Base-by-base conservation (phyloP, 345 rosid genomes). In the Aethionema arabicum region DNA sequence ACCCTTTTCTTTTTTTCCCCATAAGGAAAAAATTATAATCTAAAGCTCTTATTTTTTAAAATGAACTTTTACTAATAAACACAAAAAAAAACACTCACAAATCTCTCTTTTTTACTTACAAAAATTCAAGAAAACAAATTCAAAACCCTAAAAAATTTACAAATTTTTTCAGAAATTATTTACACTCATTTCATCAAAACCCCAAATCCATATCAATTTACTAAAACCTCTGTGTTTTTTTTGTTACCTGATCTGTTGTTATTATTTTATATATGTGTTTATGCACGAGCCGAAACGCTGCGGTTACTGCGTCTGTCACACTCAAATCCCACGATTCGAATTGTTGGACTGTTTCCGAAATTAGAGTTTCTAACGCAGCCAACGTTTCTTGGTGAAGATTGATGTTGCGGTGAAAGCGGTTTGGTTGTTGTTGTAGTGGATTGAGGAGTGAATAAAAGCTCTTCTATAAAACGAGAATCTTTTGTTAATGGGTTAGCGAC, bases 401-500 rank as follows among this genome's bases (percentile, higher is more conserved):
- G 27, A 21, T 21, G 27, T 21, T 21, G 56, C 0, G 95, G 85
- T 9, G 96, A 75, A 0, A 67, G 74, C 31, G 66, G 70, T 13
- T 80, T 48, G 59, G 53, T 41, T 4, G 47, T 29, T 8, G 59
- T 10, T 14, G 74, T 69, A 32, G 64, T 48, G 53, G 45, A 11
- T 8, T 53, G 65, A 62, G 32, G 11, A 7, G 52, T 67, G 38
- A 52, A 39, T 11, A 77, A 43, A 68, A 74, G 76, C 68, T 85
- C 88, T 2, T 85, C 82, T 62, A 80, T 77, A 32, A 93, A 93
- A 52, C 81, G 77, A 39, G 87, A 85, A 58, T 93, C 99, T 54
- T 83, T 90, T 73, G 85, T 87, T 79, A 93, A 61, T 61, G 99
- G 99, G 90, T 93, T 93, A 87, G 91, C 80, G 66, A 93, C 99